These are phyloP conservation scores for Thelephora ganbajun DNA, from an alignment of 768 basidiomycete genomes.

Conservation along the genomic window DNA sequence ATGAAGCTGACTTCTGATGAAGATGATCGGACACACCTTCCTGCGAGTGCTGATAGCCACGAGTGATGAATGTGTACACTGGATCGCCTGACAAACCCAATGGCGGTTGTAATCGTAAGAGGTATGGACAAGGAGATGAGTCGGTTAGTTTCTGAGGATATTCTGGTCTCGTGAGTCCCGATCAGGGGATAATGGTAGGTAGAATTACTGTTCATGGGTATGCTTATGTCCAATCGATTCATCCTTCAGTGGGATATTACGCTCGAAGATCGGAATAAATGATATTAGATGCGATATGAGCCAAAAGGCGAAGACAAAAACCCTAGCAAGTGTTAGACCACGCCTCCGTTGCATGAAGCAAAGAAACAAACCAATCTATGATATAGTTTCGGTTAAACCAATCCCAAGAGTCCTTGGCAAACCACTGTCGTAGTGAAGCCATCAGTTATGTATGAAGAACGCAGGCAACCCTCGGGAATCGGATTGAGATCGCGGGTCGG, in stretches of 20 bases:
- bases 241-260: conserved; percentile 27
- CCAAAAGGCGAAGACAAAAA: not conserved
- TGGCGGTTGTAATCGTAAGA: conserved; percentile 20
- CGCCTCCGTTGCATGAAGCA: conserved; percentile 7
- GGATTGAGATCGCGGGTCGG: not conserved
- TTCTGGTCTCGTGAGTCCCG: conserved; percentile 19
- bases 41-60: conserved; percentile 31
- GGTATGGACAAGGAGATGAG: conserved; percentile 35
- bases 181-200: conserved; percentile 1
- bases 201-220: conserved; percentile 29
- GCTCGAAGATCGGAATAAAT: conserved; percentile 27
- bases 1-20: conserved; percentile 5
- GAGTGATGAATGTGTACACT: conserved; percentile 44
- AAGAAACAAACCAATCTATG: conserved; percentile 35
- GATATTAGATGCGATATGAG: not conserved
- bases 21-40: conserved; percentile 15
- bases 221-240: conserved; percentile 39
- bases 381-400: conserved; percentile 29
- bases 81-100: conserved; percentile 29
- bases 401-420: conserved; percentile 11
- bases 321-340: not conserved
- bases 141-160: conserved; percentile 33
- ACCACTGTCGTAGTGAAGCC: conserved; percentile 2
- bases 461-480: conserved; percentile 4
- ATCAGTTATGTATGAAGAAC: not conserved